Evolutionary conservation across 2,329 filamentous ascomycete genomes (phyloP).

Genomic region (Xylariales sp.): DNA sequence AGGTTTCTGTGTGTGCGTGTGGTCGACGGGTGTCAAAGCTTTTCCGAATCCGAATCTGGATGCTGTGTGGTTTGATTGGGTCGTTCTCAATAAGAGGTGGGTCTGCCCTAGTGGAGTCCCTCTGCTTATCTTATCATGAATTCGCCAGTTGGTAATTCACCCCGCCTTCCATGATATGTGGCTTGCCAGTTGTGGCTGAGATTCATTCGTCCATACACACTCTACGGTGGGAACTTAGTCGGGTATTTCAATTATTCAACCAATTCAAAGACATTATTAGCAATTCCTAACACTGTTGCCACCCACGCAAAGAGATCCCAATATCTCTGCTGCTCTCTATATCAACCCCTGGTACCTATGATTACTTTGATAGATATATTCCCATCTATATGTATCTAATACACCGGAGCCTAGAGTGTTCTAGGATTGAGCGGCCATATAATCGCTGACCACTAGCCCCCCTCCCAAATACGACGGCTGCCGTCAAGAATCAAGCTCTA

Average conservation of each 20-base stretch:
- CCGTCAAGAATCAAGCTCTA: too few relatives aligned
- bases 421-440: background rate
- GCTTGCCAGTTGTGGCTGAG: slow-evolving; percentile 31
- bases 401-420: background rate
- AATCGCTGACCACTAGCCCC: background rate
- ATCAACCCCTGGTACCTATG: background rate
- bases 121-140: slow-evolving; percentile 36
- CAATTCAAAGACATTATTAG: too few relatives aligned
- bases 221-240: too few relatives aligned
- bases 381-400: background rate
- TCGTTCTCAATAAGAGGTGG: slow-evolving; percentile 17
- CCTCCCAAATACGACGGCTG: too few relatives aligned
- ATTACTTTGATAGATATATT: too few relatives aligned
- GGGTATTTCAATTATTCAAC: too few relatives aligned
- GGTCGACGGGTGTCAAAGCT: slow-evolving; percentile 34
- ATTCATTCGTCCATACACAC: too few relatives aligned
- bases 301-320: too few relatives aligned
- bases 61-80: slow-evolving; percentile 33
- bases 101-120: slow-evolving; percentile 38
- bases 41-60: slow-evolving; percentile 36
- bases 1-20: slow-evolving; percentile 40
- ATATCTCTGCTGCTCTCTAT: background rate
- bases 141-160: slow-evolving; percentile 3
- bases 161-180: slow-evolving; percentile 28
- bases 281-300: background rate